These are phyloP conservation scores for Persicaria maculosa DNA, from an alignment of 148 eudicot genomes.

Conservation along the genomic window DNA sequence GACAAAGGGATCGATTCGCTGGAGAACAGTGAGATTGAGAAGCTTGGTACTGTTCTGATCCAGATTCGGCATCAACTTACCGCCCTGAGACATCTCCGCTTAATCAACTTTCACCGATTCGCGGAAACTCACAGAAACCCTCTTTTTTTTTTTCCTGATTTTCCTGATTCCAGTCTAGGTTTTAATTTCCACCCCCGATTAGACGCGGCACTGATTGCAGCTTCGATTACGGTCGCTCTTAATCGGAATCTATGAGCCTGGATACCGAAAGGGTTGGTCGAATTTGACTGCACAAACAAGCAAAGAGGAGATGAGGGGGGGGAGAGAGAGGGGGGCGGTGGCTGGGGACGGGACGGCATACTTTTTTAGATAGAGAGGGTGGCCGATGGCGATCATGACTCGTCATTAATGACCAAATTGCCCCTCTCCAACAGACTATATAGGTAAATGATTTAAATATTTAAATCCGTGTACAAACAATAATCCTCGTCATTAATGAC, in stretches of 20 bases:
- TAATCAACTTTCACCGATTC: neutral
- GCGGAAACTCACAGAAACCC: neutral
- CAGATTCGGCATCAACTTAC: conserved; percentile 80
- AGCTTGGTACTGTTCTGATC: conserved; percentile 74
- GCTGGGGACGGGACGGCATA: neutral
- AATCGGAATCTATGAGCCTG: neutral
- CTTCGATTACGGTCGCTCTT: neutral
- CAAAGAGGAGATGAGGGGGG: neutral
- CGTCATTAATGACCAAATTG: neutral
- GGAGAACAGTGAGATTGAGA: conserved; percentile 82
- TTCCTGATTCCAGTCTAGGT: conserved; percentile 5
- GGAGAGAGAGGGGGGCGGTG: conserved; percentile 3
- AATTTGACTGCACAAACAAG: conserved; percentile 1
- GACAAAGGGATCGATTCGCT: conserved; percentile 71
- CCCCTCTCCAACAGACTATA: neutral
- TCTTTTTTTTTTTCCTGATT: no score
- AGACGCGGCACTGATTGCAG: neutral
- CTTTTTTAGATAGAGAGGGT: neutral
- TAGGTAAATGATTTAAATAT: no score
- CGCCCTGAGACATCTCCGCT: conserved; percentile 48
- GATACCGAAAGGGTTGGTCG: neutral
- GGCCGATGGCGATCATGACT: neutral
- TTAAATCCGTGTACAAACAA: no score
- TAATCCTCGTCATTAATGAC: no score
- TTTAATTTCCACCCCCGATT: neutral